These are phyloP conservation scores for Capsicum rhomboideum DNA, from an alignment of 257 asterid genomes.

Conservation along the genomic window DNA sequence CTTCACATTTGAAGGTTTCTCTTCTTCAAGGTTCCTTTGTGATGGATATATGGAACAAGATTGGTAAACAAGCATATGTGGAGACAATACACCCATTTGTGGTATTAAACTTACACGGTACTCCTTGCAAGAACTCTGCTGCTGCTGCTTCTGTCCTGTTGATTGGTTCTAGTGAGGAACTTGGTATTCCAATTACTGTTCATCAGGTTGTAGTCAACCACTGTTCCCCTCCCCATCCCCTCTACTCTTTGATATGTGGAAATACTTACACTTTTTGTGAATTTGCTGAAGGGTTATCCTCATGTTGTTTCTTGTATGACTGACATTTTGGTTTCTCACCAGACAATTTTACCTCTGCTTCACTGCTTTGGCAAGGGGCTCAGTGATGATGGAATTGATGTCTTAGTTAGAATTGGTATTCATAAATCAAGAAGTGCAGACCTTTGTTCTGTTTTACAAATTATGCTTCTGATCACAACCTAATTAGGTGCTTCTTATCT, in stretches of 20 bases:
- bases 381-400: slow-evolving; percentile 80
- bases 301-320: not conserved
- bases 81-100: slow-evolving; percentile 76
- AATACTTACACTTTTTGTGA: not conserved
- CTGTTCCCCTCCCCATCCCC: not conserved
- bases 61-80: slow-evolving; percentile 80
- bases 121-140: slow-evolving; percentile 67
- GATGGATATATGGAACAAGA: slow-evolving; percentile 74
- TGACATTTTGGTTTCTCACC: slow-evolving; percentile 18
- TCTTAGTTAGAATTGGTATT: slow-evolving; percentile 82
- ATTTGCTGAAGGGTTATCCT: not conserved
- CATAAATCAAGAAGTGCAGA: not conserved
- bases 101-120: slow-evolving; percentile 65
- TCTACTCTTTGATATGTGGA: not conserved
- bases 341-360: slow-evolving; percentile 85
- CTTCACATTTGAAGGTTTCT: slow-evolving; percentile 89
- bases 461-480: not conserved
- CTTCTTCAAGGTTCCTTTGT: slow-evolving; percentile 98
- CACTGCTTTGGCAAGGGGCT: slow-evolving; percentile 95
- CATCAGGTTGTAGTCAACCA: slow-evolving; percentile 56
- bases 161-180: slow-evolving; percentile 94
- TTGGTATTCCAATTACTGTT: slow-evolving; percentile 87
- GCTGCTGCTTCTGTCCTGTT: slow-evolving; percentile 87
- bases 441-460: not conserved
- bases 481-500: slow-evolving; percentile 14